These are phyloP conservation scores for Schizophyllum commune DNA, from an alignment of 1,284 basidiomycete genomes.

Conservation along the genomic window DNA sequence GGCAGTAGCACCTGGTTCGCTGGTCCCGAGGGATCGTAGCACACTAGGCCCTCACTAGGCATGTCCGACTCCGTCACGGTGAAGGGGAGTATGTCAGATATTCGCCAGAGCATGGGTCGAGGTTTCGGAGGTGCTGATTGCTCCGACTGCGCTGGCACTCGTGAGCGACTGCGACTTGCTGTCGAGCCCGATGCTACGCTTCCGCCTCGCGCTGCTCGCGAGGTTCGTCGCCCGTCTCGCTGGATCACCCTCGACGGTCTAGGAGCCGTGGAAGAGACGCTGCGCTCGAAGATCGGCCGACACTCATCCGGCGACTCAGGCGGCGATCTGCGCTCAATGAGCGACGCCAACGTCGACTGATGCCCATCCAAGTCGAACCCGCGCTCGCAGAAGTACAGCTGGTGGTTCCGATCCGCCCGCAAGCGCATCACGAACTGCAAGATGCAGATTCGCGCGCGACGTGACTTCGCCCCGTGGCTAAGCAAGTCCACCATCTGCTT, in stretches of 20 bases:
- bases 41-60: slow-evolving; percentile 66
- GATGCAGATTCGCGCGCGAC: slow-evolving; percentile 62
- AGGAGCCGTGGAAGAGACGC: not conserved
- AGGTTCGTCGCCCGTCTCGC: slow-evolving; percentile 43
- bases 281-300: slow-evolving; percentile 8
- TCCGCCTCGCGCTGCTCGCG: slow-evolving; percentile 38
- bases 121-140: slow-evolving; percentile 26
- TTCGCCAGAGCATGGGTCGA: slow-evolving; percentile 63
- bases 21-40: slow-evolving; percentile 63
- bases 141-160: slow-evolving; percentile 24
- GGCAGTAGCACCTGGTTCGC: slow-evolving; percentile 55
- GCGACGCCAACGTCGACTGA: slow-evolving; percentile 40
- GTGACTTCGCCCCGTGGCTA: slow-evolving; percentile 36
- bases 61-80: slow-evolving; percentile 55
- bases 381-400: slow-evolving; percentile 61
- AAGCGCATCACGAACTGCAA: slow-evolving; percentile 88
- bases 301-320: not conserved
- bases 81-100: slow-evolving; percentile 74
- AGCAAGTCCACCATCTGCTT: slow-evolving; percentile 37
- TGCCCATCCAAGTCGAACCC: slow-evolving; percentile 49
- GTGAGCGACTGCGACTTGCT: slow-evolving; percentile 67
- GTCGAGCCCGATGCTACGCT: slow-evolving; percentile 37
- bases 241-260: slow-evolving; percentile 21
- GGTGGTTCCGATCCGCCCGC: slow-evolving; percentile 87
- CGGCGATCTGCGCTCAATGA: slow-evolving; percentile 32